phyloP scores from a whole-genome alignment of 306 rosid genomes.

The Abrus precatorius region DNA sequence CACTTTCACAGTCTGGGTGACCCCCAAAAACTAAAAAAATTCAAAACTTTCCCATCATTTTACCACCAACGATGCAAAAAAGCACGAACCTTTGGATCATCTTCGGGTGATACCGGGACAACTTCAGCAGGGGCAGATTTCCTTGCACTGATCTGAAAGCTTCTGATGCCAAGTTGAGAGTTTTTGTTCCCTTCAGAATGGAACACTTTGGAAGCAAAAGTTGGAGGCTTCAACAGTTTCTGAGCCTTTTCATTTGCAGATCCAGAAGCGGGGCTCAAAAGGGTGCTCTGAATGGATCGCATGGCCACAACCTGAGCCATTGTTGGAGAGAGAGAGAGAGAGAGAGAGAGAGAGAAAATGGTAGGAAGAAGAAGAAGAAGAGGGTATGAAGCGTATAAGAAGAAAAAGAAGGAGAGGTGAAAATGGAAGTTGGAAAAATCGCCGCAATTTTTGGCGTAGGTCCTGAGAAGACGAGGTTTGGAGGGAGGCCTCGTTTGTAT shows the following conservation, averaged over 20 bases:
- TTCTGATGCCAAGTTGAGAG: conserved; percentile 42
- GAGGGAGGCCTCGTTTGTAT: conserved; percentile 66
- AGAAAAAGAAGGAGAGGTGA: neutral
- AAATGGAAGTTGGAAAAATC: conserved; percentile 57
- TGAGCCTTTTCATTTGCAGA: conserved; percentile 59
- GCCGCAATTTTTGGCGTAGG: conserved; percentile 67
- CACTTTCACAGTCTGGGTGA: conserved; percentile 7
- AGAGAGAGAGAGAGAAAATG: neutral
- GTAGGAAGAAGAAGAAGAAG: conserved; percentile 5
- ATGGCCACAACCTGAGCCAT: conserved; percentile 90
- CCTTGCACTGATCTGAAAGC: conserved; percentile 59
- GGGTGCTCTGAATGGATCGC: conserved; percentile 73
- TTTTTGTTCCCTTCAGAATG: conserved; percentile 44
- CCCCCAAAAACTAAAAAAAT: conserved; percentile 6
- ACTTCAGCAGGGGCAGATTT: conserved; percentile 67
- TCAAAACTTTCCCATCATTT: neutral
- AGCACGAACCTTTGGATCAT: conserved; percentile 69
- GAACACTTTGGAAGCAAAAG: conserved; percentile 55
- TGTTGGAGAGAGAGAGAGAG: conserved; percentile 24
- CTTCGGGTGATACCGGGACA: conserved; percentile 81
- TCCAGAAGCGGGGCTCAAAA: conserved; percentile 62
- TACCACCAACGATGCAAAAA: conserved; percentile 13
- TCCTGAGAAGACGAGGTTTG: conserved; percentile 49
- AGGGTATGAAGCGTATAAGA: neutral
- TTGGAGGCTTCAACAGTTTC: conserved; percentile 59